Conservation (phyloP, 2,329 filamentous ascomycete genomes). For the Emergomyces pasteurianus region DNA sequence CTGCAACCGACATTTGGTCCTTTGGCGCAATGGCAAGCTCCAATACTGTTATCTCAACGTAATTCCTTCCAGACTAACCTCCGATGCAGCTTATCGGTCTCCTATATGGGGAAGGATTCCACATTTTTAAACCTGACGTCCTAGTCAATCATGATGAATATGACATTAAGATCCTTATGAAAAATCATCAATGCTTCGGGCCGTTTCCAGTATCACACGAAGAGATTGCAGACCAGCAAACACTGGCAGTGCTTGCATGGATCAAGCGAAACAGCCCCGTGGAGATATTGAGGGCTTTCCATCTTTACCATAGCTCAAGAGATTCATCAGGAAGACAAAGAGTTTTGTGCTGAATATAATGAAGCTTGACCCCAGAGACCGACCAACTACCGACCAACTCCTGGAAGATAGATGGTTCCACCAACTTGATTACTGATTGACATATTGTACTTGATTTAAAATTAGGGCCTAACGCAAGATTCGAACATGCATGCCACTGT, state of each 20-base stretch:
- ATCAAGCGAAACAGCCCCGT: conserved; percentile 11
- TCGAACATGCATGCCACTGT: too few species aligned
- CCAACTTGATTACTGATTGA: too few species aligned
- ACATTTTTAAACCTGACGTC: conserved; percentile 12
- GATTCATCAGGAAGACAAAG: conserved; percentile 20
- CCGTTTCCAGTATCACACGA: conserved; percentile 16
- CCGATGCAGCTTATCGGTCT: conserved; percentile 9
- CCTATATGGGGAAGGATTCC: conserved; percentile 12
- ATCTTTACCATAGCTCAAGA: conserved; percentile 15
- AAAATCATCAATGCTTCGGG: conserved; percentile 13
- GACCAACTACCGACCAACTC: conserved; percentile 19
- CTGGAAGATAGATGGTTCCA: not conserved
- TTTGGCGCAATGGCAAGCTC: conserved; percentile 10
- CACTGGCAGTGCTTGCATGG: not conserved
- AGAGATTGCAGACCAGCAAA: conserved; percentile 7
- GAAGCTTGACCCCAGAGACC: conserved; percentile 33
- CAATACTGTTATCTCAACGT: too few species aligned
- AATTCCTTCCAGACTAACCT: not conserved
- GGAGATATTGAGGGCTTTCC: conserved; percentile 18
- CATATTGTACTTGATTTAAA: too few species aligned
- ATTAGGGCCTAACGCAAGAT: too few species aligned
- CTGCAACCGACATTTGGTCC: conserved; percentile 11
- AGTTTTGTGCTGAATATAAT: conserved; percentile 32
- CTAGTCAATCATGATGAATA: conserved; percentile 12
- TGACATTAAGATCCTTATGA: conserved; percentile 11